A percentile compares a stretch with the other conserved stretches of the same genome.
Conservation (phyloP, 1,139 yeast species). For the Casaregolazyma suthepensis region DNA sequence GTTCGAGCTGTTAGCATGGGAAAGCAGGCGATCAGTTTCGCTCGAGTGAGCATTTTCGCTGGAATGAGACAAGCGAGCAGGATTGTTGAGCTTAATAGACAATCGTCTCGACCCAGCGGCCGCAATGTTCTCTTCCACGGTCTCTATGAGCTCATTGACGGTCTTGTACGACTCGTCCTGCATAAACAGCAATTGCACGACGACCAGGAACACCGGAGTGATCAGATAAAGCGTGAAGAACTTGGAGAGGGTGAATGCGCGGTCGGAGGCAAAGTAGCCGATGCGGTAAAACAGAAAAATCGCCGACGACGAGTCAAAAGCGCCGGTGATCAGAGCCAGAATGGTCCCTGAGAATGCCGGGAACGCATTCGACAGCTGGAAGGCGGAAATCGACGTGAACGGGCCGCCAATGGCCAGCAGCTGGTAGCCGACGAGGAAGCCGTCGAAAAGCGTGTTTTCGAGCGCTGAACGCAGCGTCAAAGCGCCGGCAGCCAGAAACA, state of each 20-base stretch:
- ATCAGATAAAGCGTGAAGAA: constrained; percentile 63
- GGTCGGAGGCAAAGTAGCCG: constrained; percentile 43
- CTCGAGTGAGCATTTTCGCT: constrained; percentile 51
- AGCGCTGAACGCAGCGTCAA: constrained; percentile 39
- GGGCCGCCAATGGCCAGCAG: constrained; percentile 78
- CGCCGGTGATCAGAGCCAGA: constrained; percentile 67
- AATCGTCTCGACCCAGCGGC: constrained; percentile 36
- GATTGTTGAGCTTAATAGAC: not conserved
- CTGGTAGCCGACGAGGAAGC: constrained; percentile 58
- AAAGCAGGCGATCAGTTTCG: constrained; percentile 31
- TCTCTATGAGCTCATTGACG: constrained; percentile 12
- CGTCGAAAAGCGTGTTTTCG: constrained; percentile 42
- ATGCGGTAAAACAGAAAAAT: constrained; percentile 62
- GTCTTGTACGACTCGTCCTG: constrained; percentile 64
- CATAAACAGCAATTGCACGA: constrained; percentile 73
- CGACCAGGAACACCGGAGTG: constrained; percentile 67
- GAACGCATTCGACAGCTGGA: constrained; percentile 69
- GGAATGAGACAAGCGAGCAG: constrained; percentile 40
- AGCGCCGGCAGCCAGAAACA: constrained; percentile 50
- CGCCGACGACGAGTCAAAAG: constrained; percentile 74
- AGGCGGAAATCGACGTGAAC: constrained; percentile 71
- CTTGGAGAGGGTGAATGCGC: constrained; percentile 34
- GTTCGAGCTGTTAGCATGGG: constrained; percentile 7
- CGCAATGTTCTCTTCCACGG: constrained; percentile 53
- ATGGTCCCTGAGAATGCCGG: constrained; percentile 67